Conservation (phyloP, 1,139 yeast species). For the Groenewaldozyma sp. region DNA sequence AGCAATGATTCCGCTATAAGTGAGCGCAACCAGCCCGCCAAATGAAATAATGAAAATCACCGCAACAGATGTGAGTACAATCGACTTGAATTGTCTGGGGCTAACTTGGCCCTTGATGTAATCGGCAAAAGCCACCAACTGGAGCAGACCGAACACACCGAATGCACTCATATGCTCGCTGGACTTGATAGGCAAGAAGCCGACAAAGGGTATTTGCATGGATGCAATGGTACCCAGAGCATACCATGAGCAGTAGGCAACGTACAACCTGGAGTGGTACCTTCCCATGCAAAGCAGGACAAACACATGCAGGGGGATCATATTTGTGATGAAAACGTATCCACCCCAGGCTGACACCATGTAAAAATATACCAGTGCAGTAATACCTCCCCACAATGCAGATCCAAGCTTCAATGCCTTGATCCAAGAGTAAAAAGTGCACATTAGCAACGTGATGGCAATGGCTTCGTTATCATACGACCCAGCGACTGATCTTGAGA, state of each 20-base stretch:
- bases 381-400: slow-evolving; percentile 69
- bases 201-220: slow-evolving; percentile 99
- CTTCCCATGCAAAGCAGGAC: slow-evolving; percentile 91
- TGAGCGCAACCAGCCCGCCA: slow-evolving; percentile 63
- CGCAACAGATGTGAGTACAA: slow-evolving; percentile 53
- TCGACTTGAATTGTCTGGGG: slow-evolving; percentile 62
- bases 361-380: slow-evolving; percentile 88
- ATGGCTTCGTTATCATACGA: slow-evolving; percentile 98
- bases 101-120: slow-evolving; percentile 71
- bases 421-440: slow-evolving; percentile 93
- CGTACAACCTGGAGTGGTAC: slow-evolving; percentile 70
- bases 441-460: slow-evolving; percentile 92
- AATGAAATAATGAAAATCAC: slow-evolving; percentile 54
- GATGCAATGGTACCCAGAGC: slow-evolving; percentile 93
- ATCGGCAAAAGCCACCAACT: slow-evolving; percentile 79
- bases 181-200: slow-evolving; percentile 91
- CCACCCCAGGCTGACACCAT: slow-evolving; percentile 99
- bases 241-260: slow-evolving; percentile 95
- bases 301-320: slow-evolving; percentile 92
- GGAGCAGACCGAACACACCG: slow-evolving; percentile 93
- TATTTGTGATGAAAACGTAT: slow-evolving; percentile 93
- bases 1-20: slow-evolving; percentile 88
- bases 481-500: slow-evolving; percentile 97
- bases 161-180: slow-evolving; percentile 98
- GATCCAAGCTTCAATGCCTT: slow-evolving; percentile 89